Evolutionary conservation across 1,139 yeast species (phyloP), one percentile per base, ranked within the genome.

Genomic region (Yamadazyma triangularis): DNA sequence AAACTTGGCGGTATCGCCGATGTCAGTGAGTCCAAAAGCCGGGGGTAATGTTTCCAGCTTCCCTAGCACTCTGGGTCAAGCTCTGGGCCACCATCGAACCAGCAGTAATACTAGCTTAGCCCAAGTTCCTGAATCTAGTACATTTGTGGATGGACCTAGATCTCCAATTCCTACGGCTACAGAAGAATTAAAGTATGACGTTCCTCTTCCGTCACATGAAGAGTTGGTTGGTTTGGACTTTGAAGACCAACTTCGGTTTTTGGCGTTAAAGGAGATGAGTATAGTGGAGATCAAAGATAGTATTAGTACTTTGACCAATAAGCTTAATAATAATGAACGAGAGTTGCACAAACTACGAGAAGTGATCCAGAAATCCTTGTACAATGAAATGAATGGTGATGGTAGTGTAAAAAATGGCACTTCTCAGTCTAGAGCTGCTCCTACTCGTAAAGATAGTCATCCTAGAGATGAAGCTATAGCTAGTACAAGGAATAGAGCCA

Each of bases 241-340:
- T 8, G 77, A 74, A 34, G 77, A 73, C n/a, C 77, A 76, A 35
- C 55, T 79, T 28, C 54, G 83, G 35, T 50, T 70, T 10, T 53
- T 79, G 32, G 85, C 85, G 0, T 53, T 75, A 23, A 78, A 76
- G 43, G 86, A 79, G 46, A 76, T 77, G 81, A 60, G 66, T 13
- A 60, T 76, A 19, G 73, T 77, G 24, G 82, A 77, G 39, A 50
- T 76, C 26, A 74, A 71, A 35, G 80, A 77, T 43, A 60, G 60
- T 31, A 63, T 77, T 22, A 57, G 54, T 30, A 50, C 51, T 25
- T 42, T 67, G 32, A 57, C 48, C 24, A 41, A 51, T 41, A 50
- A 63, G 47, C 37, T 61, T 31, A 28, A 58, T 44, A 40, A 64
- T 45, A 58, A 75, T 27, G 77, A 74, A 41, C 49, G 49, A 21